These are phyloP conservation scores for Dissophora ornata DNA, from an alignment of 192 early-diverging fungal species.

Conservation along the genomic window DNA sequence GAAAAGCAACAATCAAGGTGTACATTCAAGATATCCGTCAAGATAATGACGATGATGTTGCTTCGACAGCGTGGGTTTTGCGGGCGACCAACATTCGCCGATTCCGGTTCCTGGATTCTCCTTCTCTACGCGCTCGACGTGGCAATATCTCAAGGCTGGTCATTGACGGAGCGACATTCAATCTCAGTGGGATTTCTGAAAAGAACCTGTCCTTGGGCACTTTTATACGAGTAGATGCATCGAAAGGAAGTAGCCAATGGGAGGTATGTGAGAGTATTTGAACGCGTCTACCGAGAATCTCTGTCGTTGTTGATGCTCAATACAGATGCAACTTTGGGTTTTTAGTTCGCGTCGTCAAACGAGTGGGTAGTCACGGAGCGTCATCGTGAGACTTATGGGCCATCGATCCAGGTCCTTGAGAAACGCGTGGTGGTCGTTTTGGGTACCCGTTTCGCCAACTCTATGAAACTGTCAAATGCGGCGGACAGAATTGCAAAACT, in stretches of 20 bases:
- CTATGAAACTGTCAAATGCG: not conserved
- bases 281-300: too few species aligned
- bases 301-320: not conserved
- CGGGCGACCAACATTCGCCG: constrained; percentile 74
- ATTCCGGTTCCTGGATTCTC: constrained; percentile 62
- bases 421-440: constrained; percentile 25
- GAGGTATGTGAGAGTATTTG: not conserved
- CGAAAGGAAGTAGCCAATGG: constrained; percentile 6
- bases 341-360: constrained; percentile 1
- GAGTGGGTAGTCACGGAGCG: constrained; percentile 57
- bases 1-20: constrained; percentile 42
- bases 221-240: constrained; percentile 10
- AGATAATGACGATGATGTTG: constrained; percentile 1
- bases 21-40: constrained; percentile 21
- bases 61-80: constrained; percentile 55
- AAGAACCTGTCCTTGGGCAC: not conserved
- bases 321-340: too few species aligned
- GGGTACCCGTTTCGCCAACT: constrained; percentile 14
- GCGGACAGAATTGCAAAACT: constrained; percentile 64
- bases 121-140: constrained; percentile 31
- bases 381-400: constrained; percentile 74
- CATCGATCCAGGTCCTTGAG: constrained; percentile 57
- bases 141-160: constrained; percentile 8
- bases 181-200: constrained; percentile 42
- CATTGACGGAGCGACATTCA: constrained; percentile 48